Evolutionary conservation across 805 yeast species (phyloP), one percentile per base, ranked within the genome.

Genomic region (Candida fluviatilis): DNA sequence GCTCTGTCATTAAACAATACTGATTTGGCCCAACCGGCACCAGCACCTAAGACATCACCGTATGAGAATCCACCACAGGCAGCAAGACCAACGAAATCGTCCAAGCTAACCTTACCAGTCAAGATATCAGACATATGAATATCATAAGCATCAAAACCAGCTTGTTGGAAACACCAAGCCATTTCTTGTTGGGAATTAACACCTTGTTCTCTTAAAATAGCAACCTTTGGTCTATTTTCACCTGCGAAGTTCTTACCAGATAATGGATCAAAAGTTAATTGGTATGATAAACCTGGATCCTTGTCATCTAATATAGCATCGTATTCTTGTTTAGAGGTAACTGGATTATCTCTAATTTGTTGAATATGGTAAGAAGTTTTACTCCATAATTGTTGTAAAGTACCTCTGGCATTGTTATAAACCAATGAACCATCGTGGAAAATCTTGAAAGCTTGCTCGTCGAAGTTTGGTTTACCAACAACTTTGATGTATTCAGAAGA

Each of bases 31-130:
- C 99, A 93, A 41, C 99, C 99, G 38, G 91, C 84, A 58, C 96
- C 99, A 25, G 99, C 99, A 50, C 99, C 99, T 43, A 93, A 72
- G 35, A 93, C 99, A 65, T 93, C 99, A 73, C 99, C 99, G 57
- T 90, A 93, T 1, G 97, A 88, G 73, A 93, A 93, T 12, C 99
- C 99, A 64, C 99, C 99, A 68, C 99, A 95, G 3, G 98, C 98
- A 31, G 97, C 98, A 34, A 93, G 52, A 45, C 99, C 99, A 35
- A 82, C 87, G 62, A 93, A 93, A 32, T 78, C 83, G 54, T 79
- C 82, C 47, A 93, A 72, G 14, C 80, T 60, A 25, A 84, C 84
- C 51, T 70, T 74, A 31, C 95, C 95, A 27, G 74, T 66, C 45
- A 90, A 66, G 42, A 93, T 76, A 60, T 93, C 99, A 15, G 95